phyloP scores from a whole-genome alignment of 257 asterid genomes.

The Solanum bukasovii region DNA sequence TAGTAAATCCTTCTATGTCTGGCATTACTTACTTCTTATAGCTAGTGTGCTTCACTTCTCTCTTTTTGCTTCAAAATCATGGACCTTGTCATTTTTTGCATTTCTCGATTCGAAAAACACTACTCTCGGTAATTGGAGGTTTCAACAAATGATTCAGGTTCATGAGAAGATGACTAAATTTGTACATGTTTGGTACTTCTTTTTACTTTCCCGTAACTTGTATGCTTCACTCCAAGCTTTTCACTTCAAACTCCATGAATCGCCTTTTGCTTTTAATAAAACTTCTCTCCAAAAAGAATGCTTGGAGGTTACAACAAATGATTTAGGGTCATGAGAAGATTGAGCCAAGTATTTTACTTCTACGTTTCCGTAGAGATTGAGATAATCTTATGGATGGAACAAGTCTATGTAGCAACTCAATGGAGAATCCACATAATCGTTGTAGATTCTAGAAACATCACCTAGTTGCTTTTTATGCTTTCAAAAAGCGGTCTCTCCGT shows the following conservation, averaged over 20 bases:
- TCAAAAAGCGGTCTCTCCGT: background rate
- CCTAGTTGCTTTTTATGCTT: background rate
- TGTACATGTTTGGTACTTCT: background rate
- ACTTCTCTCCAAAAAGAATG: background rate
- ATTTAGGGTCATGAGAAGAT: background rate
- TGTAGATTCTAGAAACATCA: background rate
- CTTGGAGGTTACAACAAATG: background rate
- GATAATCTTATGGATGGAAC: background rate
- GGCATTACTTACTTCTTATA: background rate
- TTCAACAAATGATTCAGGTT: background rate
- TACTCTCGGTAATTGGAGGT: background rate
- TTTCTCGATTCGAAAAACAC: background rate
- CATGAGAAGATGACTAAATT: background rate
- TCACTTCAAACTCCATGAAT: background rate
- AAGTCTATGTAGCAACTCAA: background rate
- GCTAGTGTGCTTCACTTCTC: background rate
- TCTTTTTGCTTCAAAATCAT: background rate
- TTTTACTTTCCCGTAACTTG: background rate
- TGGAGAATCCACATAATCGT: background rate
- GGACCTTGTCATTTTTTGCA: background rate
- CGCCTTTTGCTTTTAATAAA: background rate
- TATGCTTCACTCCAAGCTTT: background rate
- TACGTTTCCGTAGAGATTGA: background rate
- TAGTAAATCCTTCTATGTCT: background rate
- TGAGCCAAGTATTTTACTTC: background rate